These are phyloP conservation scores for Fraxinus excelsior DNA, from an alignment of 257 asterid species.

Conservation along the genomic window DNA sequence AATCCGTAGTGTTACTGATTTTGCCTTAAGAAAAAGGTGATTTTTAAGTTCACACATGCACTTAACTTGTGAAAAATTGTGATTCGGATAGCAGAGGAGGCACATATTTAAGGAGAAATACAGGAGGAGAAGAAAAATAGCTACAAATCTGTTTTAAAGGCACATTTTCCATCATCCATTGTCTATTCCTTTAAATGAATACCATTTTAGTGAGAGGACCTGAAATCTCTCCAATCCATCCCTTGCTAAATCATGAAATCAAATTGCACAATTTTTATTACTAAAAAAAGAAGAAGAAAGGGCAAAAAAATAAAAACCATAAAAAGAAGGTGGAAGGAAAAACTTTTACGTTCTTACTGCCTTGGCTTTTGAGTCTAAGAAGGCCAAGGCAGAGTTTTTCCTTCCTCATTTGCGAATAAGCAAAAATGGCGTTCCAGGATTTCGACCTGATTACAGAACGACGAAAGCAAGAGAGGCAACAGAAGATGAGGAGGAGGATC, in stretches of 20 bases:
- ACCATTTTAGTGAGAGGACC: slow-evolving; percentile 32
- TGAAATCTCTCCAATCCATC: slow-evolving; percentile 57
- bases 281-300: not conserved
- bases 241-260: not conserved
- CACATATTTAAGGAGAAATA: not conserved
- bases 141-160: not conserved
- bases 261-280: no score
- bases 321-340: not conserved
- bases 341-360: slow-evolving; percentile 41
- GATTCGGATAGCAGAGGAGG: not conserved
- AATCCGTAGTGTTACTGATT: no score
- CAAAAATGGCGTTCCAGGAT: slow-evolving; percentile 88
- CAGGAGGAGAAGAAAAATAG: not conserved
- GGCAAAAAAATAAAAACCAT: not conserved
- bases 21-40: no score
- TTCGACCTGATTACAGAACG: slow-evolving; percentile 85
- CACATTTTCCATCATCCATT: no score
- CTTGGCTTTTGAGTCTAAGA: slow-evolving; percentile 61
- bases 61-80: not conserved
- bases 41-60: not conserved
- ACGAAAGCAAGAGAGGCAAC: slow-evolving; percentile 46
- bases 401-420: slow-evolving; percentile 3
- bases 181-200: slow-evolving; percentile 14
- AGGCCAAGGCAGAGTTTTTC: slow-evolving; percentile 55
- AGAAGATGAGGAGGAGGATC: slow-evolving; percentile 40